Base-by-base conservation (phyloP, 306 rosid species). In the Lathyrus aphaca region DNA sequence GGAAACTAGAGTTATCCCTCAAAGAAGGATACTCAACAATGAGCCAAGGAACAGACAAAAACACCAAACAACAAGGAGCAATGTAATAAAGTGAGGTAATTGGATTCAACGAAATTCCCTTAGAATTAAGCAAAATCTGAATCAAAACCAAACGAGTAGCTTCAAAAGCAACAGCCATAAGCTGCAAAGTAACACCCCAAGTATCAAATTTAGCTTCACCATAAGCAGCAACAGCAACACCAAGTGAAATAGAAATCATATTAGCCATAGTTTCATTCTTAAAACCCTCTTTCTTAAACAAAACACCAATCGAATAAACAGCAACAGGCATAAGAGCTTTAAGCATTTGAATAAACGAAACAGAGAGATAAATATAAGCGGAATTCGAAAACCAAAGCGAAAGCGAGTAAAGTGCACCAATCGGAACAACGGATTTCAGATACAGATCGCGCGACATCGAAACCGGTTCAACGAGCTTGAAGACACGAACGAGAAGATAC, bases 311-410 rank as follows among this genome's bases (percentile, higher is more conserved):
- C 5, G 97, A 87, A 58, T 94, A 94, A 3, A 94, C 99, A 0
- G 99, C 96, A 1, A 94, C 99, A 0, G 97, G 99, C 96, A 91
- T 94, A 8, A 94, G 86, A 0, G 99, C 99, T 66, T 94, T 94
- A 0, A 94, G 89, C 98, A 94, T 94, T 77, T 94, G 98, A 19
- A 94, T 90, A 69, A 94, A 94, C 6, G 98, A 94, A 3, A 94
- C 98, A 2, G 98, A 94, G 32, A 94, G 86, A 67, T 68, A 94
- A 8, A 94, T 94, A 62, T 94, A 94, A 0, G 99, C 96, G 6
- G 99, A 94, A 50, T 94, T 94, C 1, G 97, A 94, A 64, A 94
- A 84, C 96, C 99, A 94, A 21, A 94, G 87, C 0, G 99, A 94
- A 25, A 94, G 91, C 0, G 99, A 86, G 60, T 94, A 94, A 18